Conservation (phyloP, 495 filamentous ascomycete genomes). For the Haplographium delicatum region DNA sequence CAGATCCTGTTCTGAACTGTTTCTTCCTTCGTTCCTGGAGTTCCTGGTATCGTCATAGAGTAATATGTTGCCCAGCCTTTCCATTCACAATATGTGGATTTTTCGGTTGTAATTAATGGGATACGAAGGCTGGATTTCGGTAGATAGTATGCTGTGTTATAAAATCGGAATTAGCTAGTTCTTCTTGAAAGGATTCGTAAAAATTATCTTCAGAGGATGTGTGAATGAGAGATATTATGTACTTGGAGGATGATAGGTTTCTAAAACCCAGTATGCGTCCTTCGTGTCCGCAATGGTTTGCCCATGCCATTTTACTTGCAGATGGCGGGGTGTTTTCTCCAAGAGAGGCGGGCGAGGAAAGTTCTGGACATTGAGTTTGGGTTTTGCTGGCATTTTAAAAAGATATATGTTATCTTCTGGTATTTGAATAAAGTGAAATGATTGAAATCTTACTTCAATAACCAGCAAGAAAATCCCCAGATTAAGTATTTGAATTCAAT, state of each 20-base stretch:
- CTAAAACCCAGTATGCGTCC: slow-evolving; percentile 53
- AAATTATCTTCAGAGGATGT: no score
- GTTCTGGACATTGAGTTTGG: slow-evolving; percentile 47
- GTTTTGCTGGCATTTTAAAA: slow-evolving; percentile 34
- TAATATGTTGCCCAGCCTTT: slow-evolving; percentile 52
- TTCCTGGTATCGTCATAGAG: slow-evolving; percentile 22
- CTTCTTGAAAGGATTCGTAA: no score
- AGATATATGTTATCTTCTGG: slow-evolving; percentile 8
- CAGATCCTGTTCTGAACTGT: slow-evolving; percentile 45
- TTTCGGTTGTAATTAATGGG: slow-evolving; percentile 36
- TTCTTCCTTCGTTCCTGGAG: slow-evolving; percentile 18
- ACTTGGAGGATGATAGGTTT: slow-evolving; percentile 54
- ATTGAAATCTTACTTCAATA: no score
- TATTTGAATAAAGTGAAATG: no score
- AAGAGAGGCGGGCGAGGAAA: slow-evolving; percentile 56
- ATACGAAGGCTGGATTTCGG: slow-evolving; percentile 38
- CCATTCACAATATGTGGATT: slow-evolving; percentile 50
- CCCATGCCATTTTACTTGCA: slow-evolving; percentile 48
- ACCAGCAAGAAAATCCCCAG: slow-evolving; percentile 2
- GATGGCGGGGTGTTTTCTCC: slow-evolving; percentile 42
- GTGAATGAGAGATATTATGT: slow-evolving; percentile 11
- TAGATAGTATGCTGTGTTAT: slow-evolving; percentile 52
- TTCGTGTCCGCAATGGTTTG: slow-evolving; percentile 49
- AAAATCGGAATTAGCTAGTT: no score
- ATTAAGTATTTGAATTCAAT: slow-evolving; percentile 1